These are phyloP conservation scores for Xylaria polymorpha DNA, from an alignment of 2,329 filamentous ascomycete species.

Conservation along the genomic window DNA sequence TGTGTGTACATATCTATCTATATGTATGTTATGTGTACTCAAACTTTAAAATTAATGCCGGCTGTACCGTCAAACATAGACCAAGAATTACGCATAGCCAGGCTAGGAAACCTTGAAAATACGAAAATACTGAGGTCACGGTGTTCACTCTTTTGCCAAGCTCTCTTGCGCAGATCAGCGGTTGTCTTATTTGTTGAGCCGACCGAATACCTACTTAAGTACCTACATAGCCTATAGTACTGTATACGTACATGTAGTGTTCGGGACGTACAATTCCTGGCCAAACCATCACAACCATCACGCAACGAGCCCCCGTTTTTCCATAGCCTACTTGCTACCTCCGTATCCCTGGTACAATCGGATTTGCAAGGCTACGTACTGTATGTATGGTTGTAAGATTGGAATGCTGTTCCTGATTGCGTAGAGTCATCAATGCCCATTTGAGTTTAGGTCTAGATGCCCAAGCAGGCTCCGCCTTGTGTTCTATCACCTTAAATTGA, in stretches of 20 bases:
- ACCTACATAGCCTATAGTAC: no score
- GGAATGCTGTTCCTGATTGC: slow-evolving; percentile 24
- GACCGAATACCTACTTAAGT: not conserved
- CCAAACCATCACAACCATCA: not conserved
- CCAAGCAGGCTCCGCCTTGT: slow-evolving; percentile 25
- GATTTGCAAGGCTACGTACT: slow-evolving; percentile 31
- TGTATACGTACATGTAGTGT: no score
- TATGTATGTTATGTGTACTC: not conserved
- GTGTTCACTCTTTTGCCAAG: slow-evolving; percentile 6
- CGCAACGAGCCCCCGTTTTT: slow-evolving; percentile 15
- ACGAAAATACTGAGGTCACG: no score
- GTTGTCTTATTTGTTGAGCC: slow-evolving; percentile 7
- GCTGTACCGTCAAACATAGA: not conserved
- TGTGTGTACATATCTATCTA: not conserved
- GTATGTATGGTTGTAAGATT: no score
- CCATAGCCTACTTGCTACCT: slow-evolving; percentile 1
- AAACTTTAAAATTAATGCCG: not conserved
- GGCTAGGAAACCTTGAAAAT: not conserved
- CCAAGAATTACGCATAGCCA: not conserved
- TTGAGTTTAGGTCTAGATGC: slow-evolving; percentile 20
- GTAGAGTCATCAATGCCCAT: slow-evolving; percentile 18
- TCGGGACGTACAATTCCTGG: not conserved
- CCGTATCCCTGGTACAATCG: slow-evolving; percentile 13
- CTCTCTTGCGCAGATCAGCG: not conserved
- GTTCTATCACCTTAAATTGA: slow-evolving; percentile 1